These are phyloP conservation scores for Eutrema japonicum DNA, from an alignment of 345 rosid species.

Conservation along the genomic window DNA sequence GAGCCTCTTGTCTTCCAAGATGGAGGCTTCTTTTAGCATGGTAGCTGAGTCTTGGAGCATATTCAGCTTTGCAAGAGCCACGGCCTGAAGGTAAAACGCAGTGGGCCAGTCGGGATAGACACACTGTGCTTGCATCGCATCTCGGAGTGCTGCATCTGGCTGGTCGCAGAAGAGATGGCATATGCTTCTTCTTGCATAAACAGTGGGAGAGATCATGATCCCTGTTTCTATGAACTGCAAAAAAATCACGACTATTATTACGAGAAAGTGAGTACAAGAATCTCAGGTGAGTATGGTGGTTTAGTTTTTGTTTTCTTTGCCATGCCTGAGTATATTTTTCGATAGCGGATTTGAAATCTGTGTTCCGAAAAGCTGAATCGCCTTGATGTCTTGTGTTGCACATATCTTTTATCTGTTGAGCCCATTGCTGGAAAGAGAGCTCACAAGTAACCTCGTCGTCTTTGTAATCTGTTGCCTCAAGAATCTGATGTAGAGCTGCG, in stretches of 20 bases:
- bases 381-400: slow-evolving; percentile 89
- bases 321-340: slow-evolving; percentile 84
- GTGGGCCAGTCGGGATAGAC: slow-evolving; percentile 91
- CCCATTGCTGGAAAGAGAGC: slow-evolving; percentile 97
- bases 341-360: slow-evolving; percentile 67
- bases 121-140: slow-evolving; percentile 95
- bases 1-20: slow-evolving; percentile 70
- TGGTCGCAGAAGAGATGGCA: slow-evolving; percentile 78
- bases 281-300: background rate
- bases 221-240: slow-evolving; percentile 81
- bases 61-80: slow-evolving; percentile 80
- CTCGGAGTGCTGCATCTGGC: slow-evolving; percentile 86
- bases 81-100: slow-evolving; percentile 85
- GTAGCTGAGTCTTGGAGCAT: slow-evolving; percentile 84
- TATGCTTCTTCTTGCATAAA: slow-evolving; percentile 76
- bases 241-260: background rate
- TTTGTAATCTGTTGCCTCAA: slow-evolving; percentile 75
- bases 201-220: slow-evolving; percentile 87
- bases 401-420: slow-evolving; percentile 87
- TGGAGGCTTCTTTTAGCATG: slow-evolving; percentile 81
- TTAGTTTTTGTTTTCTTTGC: background rate
- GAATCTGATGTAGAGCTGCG: slow-evolving; percentile 81
- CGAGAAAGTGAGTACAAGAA: background rate
- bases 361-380: slow-evolving; percentile 76
- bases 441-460: slow-evolving; percentile 91